Base-by-base conservation (phyloP, 768 basidiomycete genomes). In the Lactarius quietus region DNA sequence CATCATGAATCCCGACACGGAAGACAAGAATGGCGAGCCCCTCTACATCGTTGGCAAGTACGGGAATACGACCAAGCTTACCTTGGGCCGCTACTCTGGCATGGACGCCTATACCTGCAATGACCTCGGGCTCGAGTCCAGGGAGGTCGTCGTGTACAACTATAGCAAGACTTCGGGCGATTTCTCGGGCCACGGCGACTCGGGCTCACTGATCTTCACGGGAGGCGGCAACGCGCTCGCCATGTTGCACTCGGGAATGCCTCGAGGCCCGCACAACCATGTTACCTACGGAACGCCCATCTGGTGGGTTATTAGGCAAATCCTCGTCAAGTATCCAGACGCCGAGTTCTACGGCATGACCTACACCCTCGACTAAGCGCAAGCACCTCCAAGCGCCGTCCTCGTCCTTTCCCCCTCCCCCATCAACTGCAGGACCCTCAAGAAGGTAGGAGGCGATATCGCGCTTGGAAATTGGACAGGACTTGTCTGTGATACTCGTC, bases 391-490 rank as follows among this genome's bases (percentile, higher is more conserved):
- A n/a, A n/a, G n/a, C n/a, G n/a, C n/a, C n/a, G n/a, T n/a, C n/a
- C n/a, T n/a, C n/a, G n/a, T n/a, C n/a, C n/a, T n/a, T n/a, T n/a
- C n/a, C n/a, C n/a, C n/a, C n/a, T n/a, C n/a, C n/a, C n/a, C n/a
- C 74, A 70, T 89, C 87, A 48, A 88, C 73, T 48, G 84, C 81
- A 1, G 79, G 76, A 8, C 83, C 84, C 86, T 86, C 88, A 89
- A 1, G 83, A 84, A 15, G 90, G 61, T 2, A 74, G 74, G 36
- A 70, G 69, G 31, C 10, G 69, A 28, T 80, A 79, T 33, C 33
- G 36, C 10, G 57, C 67, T 55, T 63, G 84, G 80, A 31, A 78
- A 76, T 58, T 78, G 72, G 73, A 87, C 86, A 33, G 78, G 74
- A 68, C 83, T 79, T 63, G 87, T 82, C 26, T 83, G 81, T 69